phyloP scores from a whole-genome alignment of 2,329 filamentous ascomycete species.

The Hymenoscyphus albidus region DNA sequence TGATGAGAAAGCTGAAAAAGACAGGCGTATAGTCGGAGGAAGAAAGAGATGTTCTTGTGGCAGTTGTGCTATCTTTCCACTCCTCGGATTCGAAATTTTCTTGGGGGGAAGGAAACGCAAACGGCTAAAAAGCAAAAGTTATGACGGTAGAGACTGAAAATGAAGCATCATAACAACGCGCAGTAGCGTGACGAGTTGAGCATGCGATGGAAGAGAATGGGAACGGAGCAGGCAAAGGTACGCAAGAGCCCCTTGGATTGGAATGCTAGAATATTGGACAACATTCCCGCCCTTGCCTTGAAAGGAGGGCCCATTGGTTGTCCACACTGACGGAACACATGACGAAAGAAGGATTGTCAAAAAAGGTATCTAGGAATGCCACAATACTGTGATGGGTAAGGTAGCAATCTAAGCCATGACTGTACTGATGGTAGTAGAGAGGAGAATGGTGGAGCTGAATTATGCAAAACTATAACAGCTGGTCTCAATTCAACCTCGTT shows the following conservation, averaged over 20 bases:
- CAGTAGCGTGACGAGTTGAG: not conserved
- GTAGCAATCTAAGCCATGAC: not conserved
- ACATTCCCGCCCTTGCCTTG: conserved; percentile 9
- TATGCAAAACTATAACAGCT: not conserved
- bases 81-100: not conserved
- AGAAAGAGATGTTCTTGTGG: not conserved
- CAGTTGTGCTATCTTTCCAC: not conserved
- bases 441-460: not conserved
- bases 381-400: not conserved
- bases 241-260: not conserved
- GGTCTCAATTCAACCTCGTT: not conserved
- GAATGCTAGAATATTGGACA: conserved; percentile 8
- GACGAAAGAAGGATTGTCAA: not conserved
- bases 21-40: not conserved
- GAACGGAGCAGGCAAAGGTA: not conserved
- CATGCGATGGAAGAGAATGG: not conserved
- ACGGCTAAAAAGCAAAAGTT: not conserved
- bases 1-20: not conserved
- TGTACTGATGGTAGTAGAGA: not conserved
- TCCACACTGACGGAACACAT: not conserved
- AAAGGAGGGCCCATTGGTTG: not conserved
- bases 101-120: not conserved
- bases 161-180: conserved; percentile 1
- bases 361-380: not conserved
- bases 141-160: not conserved